A percentile compares a stretch with the other conserved stretches of the same genome.
These are phyloP conservation scores for Chrysoporthe puriensis DNA, from an alignment of 2,329 filamentous ascomycete species.

Conservation along the genomic window DNA sequence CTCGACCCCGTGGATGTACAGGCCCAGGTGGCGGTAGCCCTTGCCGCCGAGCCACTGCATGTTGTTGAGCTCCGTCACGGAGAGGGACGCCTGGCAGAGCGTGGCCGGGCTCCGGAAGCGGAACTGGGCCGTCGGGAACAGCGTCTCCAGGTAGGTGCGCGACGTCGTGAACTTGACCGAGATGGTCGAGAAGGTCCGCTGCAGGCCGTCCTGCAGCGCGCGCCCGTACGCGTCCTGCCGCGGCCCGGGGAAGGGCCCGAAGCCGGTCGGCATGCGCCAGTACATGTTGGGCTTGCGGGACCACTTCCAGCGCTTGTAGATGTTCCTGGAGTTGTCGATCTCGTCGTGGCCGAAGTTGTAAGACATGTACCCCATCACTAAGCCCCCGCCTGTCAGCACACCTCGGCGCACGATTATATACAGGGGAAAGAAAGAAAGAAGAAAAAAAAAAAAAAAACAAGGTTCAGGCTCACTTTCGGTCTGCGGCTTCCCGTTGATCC, in stretches of 20 bases:
- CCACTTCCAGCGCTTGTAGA: slow-evolving; percentile 54
- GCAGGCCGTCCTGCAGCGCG: slow-evolving; percentile 17
- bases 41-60: slow-evolving; percentile 39
- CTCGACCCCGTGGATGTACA: slow-evolving; percentile 57
- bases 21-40: slow-evolving; percentile 52
- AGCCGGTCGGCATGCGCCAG: slow-evolving; percentile 50
- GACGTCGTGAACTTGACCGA: slow-evolving; percentile 55
- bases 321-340: slow-evolving; percentile 55
- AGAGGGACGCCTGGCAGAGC: slow-evolving; percentile 48
- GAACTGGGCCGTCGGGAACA: slow-evolving; percentile 48
- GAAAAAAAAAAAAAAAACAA: neutral
- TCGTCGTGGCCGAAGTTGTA: slow-evolving; percentile 65
- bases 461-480: slow-evolving; percentile 45
- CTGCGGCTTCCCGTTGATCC: slow-evolving; percentile 39
- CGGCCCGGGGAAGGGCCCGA: slow-evolving; percentile 51
- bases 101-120: slow-evolving; percentile 48
- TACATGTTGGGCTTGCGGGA: slow-evolving; percentile 40
- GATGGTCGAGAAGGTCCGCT: slow-evolving; percentile 45
- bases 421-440: slow-evolving; percentile 27
- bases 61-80: slow-evolving; percentile 39
- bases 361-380: slow-evolving; percentile 46
- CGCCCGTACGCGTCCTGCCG: slow-evolving; percentile 41
- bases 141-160: slow-evolving; percentile 50
- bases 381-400: slow-evolving; percentile 27
- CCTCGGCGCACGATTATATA: slow-evolving; percentile 12